Evolutionary conservation across 176 grass and related monocot genomes (phyloP), one percentile per base, ranked within the genome.

Genomic region (Zoysia pacifica): DNA sequence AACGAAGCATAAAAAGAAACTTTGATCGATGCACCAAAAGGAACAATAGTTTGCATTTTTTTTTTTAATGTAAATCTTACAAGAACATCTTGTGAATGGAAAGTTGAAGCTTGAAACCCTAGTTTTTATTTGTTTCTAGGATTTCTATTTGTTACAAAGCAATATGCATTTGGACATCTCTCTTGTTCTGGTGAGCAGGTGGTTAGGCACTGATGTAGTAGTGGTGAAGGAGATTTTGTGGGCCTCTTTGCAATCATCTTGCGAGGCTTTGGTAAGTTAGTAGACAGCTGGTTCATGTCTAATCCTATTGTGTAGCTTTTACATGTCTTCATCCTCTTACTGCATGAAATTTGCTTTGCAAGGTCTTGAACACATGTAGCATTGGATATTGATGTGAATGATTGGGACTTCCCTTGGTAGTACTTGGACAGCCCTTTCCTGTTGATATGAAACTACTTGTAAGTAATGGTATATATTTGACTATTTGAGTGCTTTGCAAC

Each of bases 331-430:
- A 92, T 90, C 86, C 86, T 94, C 72, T 72, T 90, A 67, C 18
- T 86, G 72, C 70, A 93, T 9, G 91, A 75, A 63, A 7, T 64
- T 77, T 88, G 82, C 62, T 93, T 93, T 11, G 86, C 82, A 56
- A 93, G 86, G 48, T 93, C 83, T 69, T 93, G 79, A 69, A 84
- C 52, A 70, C 67, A 78, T 73, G 70, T 84, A 36, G 49, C 88
- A 52, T 65, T 72, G 13, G 83, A 80, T 60, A 93, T 71, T 7
- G 81, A 88, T 56, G 85, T 88, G 62, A 88, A 93, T 65, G 91
- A 93, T 69, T 88, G 88, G 7, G 88, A 88, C 83, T 93, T 90
- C 5, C 91, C 91, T 74, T 86, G 79, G 69, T 88, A 93, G 76
- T 84, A 90, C 45, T 54, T 88, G 48, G 88, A 93, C 9, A 93